Base-by-base conservation (phyloP, 179 eudicot genomes). In the Carnegiea gigantea region DNA sequence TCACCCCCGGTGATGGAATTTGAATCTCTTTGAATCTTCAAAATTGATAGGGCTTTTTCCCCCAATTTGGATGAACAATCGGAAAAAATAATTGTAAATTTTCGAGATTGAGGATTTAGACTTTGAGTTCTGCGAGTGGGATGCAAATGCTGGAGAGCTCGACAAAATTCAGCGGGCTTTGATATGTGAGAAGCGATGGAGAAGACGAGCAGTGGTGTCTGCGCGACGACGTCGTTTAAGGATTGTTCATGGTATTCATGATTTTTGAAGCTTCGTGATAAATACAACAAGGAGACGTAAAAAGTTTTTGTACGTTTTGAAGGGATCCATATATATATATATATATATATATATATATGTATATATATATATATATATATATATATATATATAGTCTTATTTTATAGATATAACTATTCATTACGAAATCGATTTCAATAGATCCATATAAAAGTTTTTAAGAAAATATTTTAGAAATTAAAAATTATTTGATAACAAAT, bases 141-240 rank as follows among this genome's bases (percentile, higher is more conserved):
- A 72, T 8, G 75, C 28, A 33, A 40, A 8, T 36, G 48, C 14
- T 40, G 51, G 51, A 30, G 75, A 38, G 75, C 24, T 72, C 26
- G 23, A 70, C 21, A 2, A 36, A 70, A 33, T 70, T 33, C 43
- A 14, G n/a, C 9, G 73, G 15, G 36, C 14, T 79, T 75, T 81
- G 79, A 81, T 81, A 79, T 76, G 57, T 3, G 48, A 75, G 46
- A 65, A 0, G 38, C 13, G 79, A 71, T 48, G 76, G 77, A 48
- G 70, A 53, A 67, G 48, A 67, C 30, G 20, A 38, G 2, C 33
- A 59, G 4, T 70, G 53, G 3, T 33, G 36, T 33, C 48, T 79
- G 64, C 28, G n/a, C 46, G 0, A 67, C 79, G 79, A 15, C 38
- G 83, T 49, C 83, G 83, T 81, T 73, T 59, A 0, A 12, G 30